These are phyloP conservation scores for Dictyostelium brefeldianum DNA, from an alignment of 78 protist species.

Conservation along the genomic window DNA sequence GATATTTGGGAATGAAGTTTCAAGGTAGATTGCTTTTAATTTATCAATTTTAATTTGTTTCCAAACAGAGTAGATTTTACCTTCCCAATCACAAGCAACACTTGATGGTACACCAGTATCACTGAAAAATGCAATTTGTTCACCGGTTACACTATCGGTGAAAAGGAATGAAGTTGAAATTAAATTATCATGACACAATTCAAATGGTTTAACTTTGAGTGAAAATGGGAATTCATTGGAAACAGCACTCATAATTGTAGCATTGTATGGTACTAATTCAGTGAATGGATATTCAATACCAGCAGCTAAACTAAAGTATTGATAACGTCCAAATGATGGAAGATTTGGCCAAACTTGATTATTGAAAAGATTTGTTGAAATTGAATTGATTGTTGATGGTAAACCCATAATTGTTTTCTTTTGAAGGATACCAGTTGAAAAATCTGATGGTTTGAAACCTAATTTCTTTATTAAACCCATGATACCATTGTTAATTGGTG, in stretches of 20 bases:
- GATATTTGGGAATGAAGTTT: conserved; percentile 28
- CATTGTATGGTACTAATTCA: conserved; percentile 28
- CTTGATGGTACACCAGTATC: conserved; percentile 63
- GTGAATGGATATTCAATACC: conserved; percentile 28
- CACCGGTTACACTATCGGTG: conserved; percentile 5
- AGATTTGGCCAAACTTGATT: conserved; percentile 71
- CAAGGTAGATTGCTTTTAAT: conserved; percentile 48
- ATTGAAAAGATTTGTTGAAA: conserved; percentile 39
- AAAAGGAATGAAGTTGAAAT: conserved; percentile 42
- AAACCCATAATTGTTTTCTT: conserved; percentile 68
- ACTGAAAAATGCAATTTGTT: conserved; percentile 60
- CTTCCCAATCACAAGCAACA: conserved; percentile 45
- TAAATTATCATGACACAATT: conserved; percentile 32
- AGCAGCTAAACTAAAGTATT: conserved; percentile 10
- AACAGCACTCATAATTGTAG: neutral
- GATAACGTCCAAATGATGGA: conserved; percentile 62
- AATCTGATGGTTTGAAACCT: neutral
- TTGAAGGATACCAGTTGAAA: conserved; percentile 8
- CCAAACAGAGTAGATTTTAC: conserved; percentile 44
- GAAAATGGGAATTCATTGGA: conserved; percentile 29
- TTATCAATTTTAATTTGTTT: conserved; percentile 12
- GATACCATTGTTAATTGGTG: conserved; percentile 38
- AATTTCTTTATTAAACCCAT: conserved; percentile 6
- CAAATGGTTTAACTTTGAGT: conserved; percentile 35
- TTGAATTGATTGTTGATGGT: conserved; percentile 22